Evolutionary conservation across 2,329 filamentous ascomycete species (phyloP), one percentile per base, ranked within the genome.

Genomic region (Diaporthe sp.): DNA sequence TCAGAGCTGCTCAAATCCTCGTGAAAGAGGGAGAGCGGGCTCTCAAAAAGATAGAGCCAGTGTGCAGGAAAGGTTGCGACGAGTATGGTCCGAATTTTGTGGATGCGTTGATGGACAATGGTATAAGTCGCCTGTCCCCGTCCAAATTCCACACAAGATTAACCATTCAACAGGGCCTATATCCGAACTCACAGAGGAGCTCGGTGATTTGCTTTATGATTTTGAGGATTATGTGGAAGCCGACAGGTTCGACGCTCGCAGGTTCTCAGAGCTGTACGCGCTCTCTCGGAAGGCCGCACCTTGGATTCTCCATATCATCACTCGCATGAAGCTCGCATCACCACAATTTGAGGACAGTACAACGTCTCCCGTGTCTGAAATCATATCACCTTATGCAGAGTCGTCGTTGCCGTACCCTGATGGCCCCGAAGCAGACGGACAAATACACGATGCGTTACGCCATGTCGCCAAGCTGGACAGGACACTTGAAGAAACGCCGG

Each of bases 161-260:
- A 10, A 76, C 13, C 13, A 51, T 17, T 51, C 13, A 25, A 19
- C 77, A 90, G 89, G 88, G 73, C 87, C 87, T 46, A 88, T 91
- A 71, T 85, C 87, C 72, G 81, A 84, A 59, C 87, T 85, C 75
- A 85, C 89, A 61, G 82, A 84, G 25, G 84, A 87, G 73, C 82
- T 91, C 55, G 87, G 85, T 75, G 85, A 88, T 62, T 79, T 90
- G 34, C 81, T 91, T 9, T 91, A 89, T 86, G 89, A 89, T 70
- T 90, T 91, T 78, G 89, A 91, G 73, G 89, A 91, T 72, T 90
- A 84, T 77, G 81, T 88, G 76, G 87, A 89, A 68, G 78, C 82
- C 19, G 86, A 88, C 46, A 84, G 84, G 34, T 91, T 91, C 76
- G 88, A 90, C n/a, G 80, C 83, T 37, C 84, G 83, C 25, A 88